Conservation (phyloP, 805 yeast species). For the Pichia insulana region DNA sequence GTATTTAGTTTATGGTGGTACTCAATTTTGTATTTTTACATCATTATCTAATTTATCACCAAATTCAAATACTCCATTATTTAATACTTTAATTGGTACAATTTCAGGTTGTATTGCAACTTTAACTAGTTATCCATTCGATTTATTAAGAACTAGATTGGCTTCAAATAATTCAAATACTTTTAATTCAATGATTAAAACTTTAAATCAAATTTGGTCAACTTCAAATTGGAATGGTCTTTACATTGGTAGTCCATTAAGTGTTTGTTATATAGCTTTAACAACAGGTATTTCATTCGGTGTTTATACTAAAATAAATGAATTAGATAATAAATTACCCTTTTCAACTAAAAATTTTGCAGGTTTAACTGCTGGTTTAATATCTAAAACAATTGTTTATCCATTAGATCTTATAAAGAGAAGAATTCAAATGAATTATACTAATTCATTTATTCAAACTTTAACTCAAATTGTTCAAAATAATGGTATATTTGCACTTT, state of each 20-base stretch:
- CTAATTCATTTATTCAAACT: conserved; percentile 18
- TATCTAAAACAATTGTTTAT: conserved; percentile 66
- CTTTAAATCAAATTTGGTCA: conserved; percentile 28
- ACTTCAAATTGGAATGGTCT: conserved; percentile 37
- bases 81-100: conserved; percentile 50
- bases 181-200: conserved; percentile 27
- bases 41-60: conserved; percentile 26
- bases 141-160: conserved; percentile 76
- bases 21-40: conserved; percentile 72
- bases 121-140: conserved; percentile 75
- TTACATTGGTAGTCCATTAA: conserved; percentile 41
- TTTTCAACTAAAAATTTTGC: conserved; percentile 28
- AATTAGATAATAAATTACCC: background rate
- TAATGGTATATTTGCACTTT: conserved; percentile 64
- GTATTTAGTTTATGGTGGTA: conserved; percentile 78
- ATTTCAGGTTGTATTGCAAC: conserved; percentile 74
- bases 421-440: conserved; percentile 52
- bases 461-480: conserved; percentile 32
- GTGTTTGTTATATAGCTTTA: conserved; percentile 56
- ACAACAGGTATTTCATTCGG: conserved; percentile 71
- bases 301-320: conserved; percentile 39
- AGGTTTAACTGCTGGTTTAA: conserved; percentile 68
- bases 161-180: conserved; percentile 48
- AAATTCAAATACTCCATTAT: conserved; percentile 19
- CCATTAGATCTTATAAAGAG: conserved; percentile 83